Conservation (phyloP, 768 basidiomycete species). For the Phallus indusiatus region DNA sequence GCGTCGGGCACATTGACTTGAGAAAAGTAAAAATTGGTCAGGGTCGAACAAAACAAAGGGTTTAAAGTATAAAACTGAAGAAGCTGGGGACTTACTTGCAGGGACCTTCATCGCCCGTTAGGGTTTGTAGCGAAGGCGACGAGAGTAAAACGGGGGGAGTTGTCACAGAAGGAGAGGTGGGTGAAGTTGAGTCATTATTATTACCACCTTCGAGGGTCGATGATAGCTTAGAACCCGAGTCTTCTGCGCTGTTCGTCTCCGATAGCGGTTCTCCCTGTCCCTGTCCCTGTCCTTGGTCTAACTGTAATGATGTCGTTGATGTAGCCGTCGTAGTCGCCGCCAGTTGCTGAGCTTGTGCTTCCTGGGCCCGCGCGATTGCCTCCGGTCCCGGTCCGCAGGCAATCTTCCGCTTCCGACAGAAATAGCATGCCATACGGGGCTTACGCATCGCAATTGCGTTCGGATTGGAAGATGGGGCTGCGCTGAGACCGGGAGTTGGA, state of each 20-base stretch:
- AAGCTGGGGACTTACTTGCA: conserved; percentile 52
- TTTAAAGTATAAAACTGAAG: background rate
- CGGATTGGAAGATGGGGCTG: background rate
- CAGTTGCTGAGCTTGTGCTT: background rate
- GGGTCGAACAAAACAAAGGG: conserved; percentile 15
- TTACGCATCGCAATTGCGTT: conserved; percentile 21
- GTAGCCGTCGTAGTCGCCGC: background rate
- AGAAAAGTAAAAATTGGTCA: too few species aligned
- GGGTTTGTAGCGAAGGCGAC: conserved; percentile 18
- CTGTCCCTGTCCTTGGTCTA: too few species aligned
- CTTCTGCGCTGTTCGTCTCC: background rate
- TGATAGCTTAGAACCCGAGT: background rate
- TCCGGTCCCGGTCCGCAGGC: conserved; percentile 50
- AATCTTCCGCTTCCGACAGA: conserved; percentile 60
- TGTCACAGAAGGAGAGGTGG: background rate
- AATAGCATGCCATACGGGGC: conserved; percentile 53
- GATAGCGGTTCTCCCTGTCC: background rate
- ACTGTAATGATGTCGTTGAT: background rate
- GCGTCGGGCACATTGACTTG: conserved; percentile 69
- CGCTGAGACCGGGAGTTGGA: background rate
- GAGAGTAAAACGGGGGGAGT: background rate
- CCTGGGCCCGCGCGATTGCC: background rate
- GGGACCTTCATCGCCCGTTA: conserved; percentile 42
- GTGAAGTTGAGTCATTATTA: background rate
- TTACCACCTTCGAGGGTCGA: background rate